These are phyloP conservation scores for Cladophialophora chaetospira DNA, from an alignment of 2,329 filamentous ascomycete genomes.

Conservation along the genomic window DNA sequence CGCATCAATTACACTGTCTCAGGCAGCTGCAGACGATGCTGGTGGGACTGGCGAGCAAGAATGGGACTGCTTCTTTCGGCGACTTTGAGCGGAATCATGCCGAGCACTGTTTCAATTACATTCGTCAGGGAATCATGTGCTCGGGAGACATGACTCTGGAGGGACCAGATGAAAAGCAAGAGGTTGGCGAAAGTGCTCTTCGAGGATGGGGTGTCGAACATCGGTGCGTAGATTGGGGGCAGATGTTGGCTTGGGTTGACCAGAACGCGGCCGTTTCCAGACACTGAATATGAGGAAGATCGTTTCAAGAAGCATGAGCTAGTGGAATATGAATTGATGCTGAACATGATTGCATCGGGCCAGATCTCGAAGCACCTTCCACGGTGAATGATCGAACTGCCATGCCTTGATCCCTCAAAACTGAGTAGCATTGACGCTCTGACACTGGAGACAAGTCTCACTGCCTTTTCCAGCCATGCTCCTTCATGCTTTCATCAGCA, in stretches of 20 bases:
- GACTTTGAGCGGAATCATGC: background rate
- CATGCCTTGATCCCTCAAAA: background rate
- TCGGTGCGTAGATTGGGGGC: background rate
- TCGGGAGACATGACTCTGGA: slow-evolving; percentile 31
- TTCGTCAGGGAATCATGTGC: background rate
- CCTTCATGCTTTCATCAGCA: slow-evolving; percentile 1
- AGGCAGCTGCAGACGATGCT: background rate
- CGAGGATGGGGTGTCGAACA: slow-evolving; percentile 2
- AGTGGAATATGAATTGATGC: slow-evolving; percentile 3
- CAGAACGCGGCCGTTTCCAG: slow-evolving; percentile 3
- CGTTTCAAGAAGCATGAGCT: slow-evolving; percentile 1
- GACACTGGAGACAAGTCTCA: slow-evolving; percentile 5
- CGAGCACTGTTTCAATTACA: background rate
- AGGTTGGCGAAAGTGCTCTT: slow-evolving; percentile 3
- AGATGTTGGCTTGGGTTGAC: slow-evolving; percentile 1
- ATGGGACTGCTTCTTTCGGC: background rate
- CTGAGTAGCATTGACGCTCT: slow-evolving; percentile 1
- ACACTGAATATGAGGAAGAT: slow-evolving; percentile 3
- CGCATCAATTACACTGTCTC: background rate
- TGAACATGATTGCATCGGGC: slow-evolving; percentile 4
- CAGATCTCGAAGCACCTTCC: slow-evolving; percentile 3
- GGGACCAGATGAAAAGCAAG: slow-evolving; percentile 4
- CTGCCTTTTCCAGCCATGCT: slow-evolving; percentile 6
- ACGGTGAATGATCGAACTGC: background rate
- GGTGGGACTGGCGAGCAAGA: background rate